Evolutionary conservation across 2,329 filamentous ascomycete species (phyloP), one percentile per base, ranked within the genome.

Genomic region (Aspergillus latus): DNA sequence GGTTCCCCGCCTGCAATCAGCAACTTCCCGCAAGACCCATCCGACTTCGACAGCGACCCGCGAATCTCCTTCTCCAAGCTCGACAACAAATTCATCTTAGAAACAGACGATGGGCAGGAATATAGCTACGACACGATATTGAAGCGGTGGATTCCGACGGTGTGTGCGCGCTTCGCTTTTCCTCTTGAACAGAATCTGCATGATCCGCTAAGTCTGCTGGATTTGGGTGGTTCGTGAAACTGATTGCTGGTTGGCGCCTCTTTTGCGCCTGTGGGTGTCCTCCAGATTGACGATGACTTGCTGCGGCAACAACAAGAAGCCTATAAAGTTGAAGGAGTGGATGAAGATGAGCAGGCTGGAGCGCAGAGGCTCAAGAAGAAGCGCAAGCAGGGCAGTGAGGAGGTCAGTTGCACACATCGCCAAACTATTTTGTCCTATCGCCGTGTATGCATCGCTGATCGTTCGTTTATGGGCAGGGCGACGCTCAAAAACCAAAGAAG

Each of bases 41-140:
- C 83, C 55, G 82, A 88, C 47, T 95, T 96, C 70, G 86, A 88
- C 66, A 77, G 77, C 57, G 92, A 96, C 70, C 83, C 89, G 29
- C 88, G 92, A 64, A 89, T 96, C 68, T 93, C 90, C 5, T 96
- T 88, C 76, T 93, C 90, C n/a, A 89, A 84, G 70, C 80, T 90
- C 59, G 88, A 93, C 74, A 82, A 85, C 68, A 93, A 91, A 70
- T 93, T 88, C 76, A 84, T 94, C 52, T 85, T 94, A 6, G 92
- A 96, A 59, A 88, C 90, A 56, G 89, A 92, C 47, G 87, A 94
- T 69, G 91, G 90, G 51, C 83, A 85, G 59, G 92, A 96, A 72
- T 96, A 88, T 76, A 89, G 92, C 71, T 97, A 88, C 76, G 87
- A 95, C 73, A 75, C 82, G 49, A 81, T 80, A 49, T 75, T 86